These are phyloP conservation scores for Penicillium sp. DNA, from an alignment of 2,329 filamentous ascomycete species.

Conservation along the genomic window DNA sequence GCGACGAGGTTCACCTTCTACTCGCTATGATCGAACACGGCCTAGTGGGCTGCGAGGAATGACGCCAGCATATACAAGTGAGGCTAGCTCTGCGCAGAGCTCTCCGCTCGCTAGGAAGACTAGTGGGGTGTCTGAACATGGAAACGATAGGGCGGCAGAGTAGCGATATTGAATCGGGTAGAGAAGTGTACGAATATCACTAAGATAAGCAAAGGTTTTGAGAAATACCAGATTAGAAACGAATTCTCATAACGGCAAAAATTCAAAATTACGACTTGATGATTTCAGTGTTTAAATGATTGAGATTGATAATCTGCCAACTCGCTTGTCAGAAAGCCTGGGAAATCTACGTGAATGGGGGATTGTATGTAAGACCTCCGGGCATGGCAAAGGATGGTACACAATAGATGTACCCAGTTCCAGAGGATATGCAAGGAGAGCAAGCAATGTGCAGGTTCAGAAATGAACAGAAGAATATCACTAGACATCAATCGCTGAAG, in stretches of 20 bases:
- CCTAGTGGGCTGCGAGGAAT: slow-evolving; percentile 23
- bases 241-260: neutral
- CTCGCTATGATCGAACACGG: slow-evolving; percentile 19
- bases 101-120: slow-evolving; percentile 39
- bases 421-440: slow-evolving; percentile 16
- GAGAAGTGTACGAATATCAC: neutral
- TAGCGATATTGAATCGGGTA: neutral
- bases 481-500: slow-evolving; percentile 21
- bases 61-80: slow-evolving; percentile 22
- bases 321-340: neutral
- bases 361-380: neutral
- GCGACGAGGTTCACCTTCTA: slow-evolving; percentile 19
- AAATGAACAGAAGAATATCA: slow-evolving; percentile 12
- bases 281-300: neutral
- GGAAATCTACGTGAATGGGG: neutral
- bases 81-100: slow-evolving; percentile 17
- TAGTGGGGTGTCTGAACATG: slow-evolving; percentile 27
- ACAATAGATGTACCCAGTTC: slow-evolving; percentile 2
- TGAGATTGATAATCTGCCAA: neutral
- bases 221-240: neutral
- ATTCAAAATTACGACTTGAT: neutral
- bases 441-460: slow-evolving; percentile 13
- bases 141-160: slow-evolving; percentile 29
- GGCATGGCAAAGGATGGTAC: neutral
- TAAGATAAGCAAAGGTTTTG: neutral